Conservation (phyloP, 768 basidiomycete genomes). For the Leucocoprinus sp. region DNA sequence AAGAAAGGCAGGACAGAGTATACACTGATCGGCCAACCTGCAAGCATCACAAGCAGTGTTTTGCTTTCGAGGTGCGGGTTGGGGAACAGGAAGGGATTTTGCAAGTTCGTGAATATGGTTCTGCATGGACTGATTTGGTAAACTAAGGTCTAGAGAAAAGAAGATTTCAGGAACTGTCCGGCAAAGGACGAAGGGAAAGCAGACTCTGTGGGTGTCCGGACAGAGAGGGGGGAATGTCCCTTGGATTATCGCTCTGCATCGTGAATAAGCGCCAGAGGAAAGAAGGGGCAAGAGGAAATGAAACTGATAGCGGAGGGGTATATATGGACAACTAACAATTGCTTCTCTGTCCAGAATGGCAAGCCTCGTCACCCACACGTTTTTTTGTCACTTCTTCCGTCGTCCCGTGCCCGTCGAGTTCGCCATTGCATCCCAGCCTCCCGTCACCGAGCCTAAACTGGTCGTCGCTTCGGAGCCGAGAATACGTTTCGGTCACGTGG, state of each 20-base stretch:
- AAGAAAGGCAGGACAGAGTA: constrained; percentile 8
- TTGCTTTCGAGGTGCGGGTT: constrained; percentile 84
- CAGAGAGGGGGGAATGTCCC: constrained; percentile 15
- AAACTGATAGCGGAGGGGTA: constrained; percentile 21
- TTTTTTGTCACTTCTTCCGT: constrained; percentile 3
- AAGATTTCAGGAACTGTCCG: constrained; percentile 13
- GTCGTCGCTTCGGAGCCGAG: constrained; percentile 11
- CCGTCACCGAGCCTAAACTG: constrained; percentile 8
- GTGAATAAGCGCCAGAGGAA: constrained; percentile 15
- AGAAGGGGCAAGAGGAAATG: constrained; percentile 17
- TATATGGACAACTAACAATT: constrained; percentile 17
- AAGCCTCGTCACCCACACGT: constrained; percentile 5
- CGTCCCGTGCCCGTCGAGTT: not conserved
- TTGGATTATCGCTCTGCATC: constrained; percentile 29
- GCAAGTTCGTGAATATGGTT: constrained; percentile 78
- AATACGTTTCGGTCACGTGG: too few relatives aligned
- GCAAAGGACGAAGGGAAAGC: constrained; percentile 12
- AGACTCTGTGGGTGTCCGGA: constrained; percentile 29
- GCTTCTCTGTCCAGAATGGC: constrained; percentile 3
- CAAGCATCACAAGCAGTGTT: constrained; percentile 93
- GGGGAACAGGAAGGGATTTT: constrained; percentile 72
- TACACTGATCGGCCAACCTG: constrained; percentile 38
- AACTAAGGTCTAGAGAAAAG: constrained; percentile 40
- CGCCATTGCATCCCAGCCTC: constrained; percentile 1
- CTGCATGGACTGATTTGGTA: constrained; percentile 63